phyloP scores from a whole-genome alignment of 2,329 filamentous ascomycete genomes.

The Curvularia hawaiiensis region DNA sequence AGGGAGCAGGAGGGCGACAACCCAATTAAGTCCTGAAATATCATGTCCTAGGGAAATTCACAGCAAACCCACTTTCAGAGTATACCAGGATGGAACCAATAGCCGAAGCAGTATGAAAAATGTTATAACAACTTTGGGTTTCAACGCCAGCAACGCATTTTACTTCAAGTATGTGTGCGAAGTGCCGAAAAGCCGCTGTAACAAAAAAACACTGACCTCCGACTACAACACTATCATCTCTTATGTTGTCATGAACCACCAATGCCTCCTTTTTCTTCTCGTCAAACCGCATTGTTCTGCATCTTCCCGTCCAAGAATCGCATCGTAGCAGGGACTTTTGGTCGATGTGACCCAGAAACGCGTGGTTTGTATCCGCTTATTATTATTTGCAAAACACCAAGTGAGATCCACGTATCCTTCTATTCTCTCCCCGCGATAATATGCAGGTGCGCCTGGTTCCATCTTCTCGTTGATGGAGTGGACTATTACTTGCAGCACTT shows the following conservation, averaged over 20 bases:
- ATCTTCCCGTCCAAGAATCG: neutral
- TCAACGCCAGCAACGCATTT: neutral
- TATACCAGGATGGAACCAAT: no score
- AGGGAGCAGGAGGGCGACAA: neutral
- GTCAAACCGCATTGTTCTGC: constrained; percentile 1
- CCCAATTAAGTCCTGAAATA: neutral
- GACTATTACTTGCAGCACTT: neutral
- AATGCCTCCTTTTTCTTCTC: neutral
- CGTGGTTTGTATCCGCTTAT: constrained; percentile 1
- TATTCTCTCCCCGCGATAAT: neutral
- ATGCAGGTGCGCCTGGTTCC: neutral
- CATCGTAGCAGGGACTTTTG: neutral
- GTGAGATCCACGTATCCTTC: constrained; percentile 2
- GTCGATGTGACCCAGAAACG: constrained; percentile 2
- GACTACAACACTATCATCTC: no score
- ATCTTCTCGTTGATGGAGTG: neutral
- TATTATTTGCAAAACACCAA: neutral
- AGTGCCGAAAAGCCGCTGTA: neutral
- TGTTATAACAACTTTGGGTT: neutral
- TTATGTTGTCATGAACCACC: neutral
- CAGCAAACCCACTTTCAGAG: neutral
- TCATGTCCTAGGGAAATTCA: neutral
- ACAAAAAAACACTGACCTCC: neutral
- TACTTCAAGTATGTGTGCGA: neutral
- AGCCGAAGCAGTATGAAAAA: neutral